A percentile compares a stretch with the other conserved stretches of the same genome.
These are phyloP conservation scores for Sugiyamaella pinicola DNA, from an alignment of 1,139 yeast species.

Conservation along the genomic window DNA sequence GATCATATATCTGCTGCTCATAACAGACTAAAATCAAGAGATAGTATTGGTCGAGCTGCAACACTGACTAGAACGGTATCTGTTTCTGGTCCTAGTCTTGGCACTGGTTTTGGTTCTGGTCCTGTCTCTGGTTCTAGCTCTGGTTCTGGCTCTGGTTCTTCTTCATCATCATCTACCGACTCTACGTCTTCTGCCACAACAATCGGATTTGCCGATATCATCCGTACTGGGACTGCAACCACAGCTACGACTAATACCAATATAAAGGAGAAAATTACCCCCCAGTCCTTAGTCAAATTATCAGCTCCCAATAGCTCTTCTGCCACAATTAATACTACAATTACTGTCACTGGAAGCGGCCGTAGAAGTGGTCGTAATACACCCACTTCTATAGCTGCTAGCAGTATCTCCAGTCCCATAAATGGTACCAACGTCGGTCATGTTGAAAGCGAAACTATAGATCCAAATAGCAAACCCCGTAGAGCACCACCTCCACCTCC, in stretches of 20 bases:
- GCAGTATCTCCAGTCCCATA: constrained; percentile 5
- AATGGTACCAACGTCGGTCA: neutral
- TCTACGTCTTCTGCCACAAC: constrained; percentile 11
- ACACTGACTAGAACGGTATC: neutral
- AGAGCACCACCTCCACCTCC: constrained; percentile 17
- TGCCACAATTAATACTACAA: constrained; percentile 2
- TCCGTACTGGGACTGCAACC: neutral
- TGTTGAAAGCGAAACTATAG: constrained; percentile 1
- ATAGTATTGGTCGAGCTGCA: constrained; percentile 5
- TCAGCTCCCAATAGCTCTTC: neutral
- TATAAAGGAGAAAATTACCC: neutral
- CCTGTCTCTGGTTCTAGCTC: neutral
- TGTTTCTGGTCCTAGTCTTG: neutral
- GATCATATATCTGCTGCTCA: constrained; percentile 17
- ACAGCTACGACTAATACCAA: neutral
- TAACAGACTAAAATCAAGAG: constrained; percentile 10
- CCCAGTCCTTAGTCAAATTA: neutral
- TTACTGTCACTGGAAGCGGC: constrained; percentile 10
- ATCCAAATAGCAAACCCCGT: neutral
- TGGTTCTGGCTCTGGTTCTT: constrained; percentile 2
- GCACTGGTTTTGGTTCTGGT: neutral
- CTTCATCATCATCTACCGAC: constrained; percentile 8
- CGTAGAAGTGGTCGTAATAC: constrained; percentile 6
- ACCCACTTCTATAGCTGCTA: constrained; percentile 3
- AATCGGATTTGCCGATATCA: constrained; percentile 3